Evolutionary conservation across 139 green algal genomes (phyloP), one percentile per base, ranked within the genome.

Genomic region (Nannochloris sp.): DNA sequence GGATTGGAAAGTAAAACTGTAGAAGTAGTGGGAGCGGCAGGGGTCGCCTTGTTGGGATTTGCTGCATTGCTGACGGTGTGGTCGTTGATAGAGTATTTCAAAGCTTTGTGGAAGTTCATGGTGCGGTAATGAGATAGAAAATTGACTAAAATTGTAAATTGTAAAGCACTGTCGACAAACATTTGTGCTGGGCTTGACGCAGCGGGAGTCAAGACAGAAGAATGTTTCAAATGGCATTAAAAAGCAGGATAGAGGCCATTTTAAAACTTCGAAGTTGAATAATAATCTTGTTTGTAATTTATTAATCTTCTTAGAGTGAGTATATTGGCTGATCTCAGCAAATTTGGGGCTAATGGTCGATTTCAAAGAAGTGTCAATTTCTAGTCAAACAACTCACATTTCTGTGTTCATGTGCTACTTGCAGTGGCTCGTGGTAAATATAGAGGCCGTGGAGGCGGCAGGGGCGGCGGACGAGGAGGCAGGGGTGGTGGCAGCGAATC

Each of bases 41-140:
- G 87, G 10, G 60, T 81, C 35, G 64, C 67, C 15, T 58, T 95
- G 64, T 73, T 96, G 54, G 46, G 64, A 1, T 54, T 91, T 30
- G 90, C 89, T 2, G 67, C 82, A 1, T 71, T 78, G 6, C 75
- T 96, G 9, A 88, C 87, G 12, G 63, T 87, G 33, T 65, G 38
- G 13, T 72, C 57, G 6, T 35, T 82, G 39, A 44, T 54, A 8
- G 27, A 67, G 7, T 82, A 82, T 60, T 70, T 81, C n/a, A n/a
- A 3, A 12, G 67, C 29, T 31, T 57, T 80, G 6, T 80, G 72
- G 76, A 63, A 33, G 29, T 80, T 64, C 45, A 70, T 78, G 25
- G 51, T 56, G 7, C 53, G 23, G 53, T 51, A 19, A 51, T 19
- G 19, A 19, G 19, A 51, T 51, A 51, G 19, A 19, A 19, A 51